These are phyloP conservation scores for Arachnomyces sp. DNA, from an alignment of 2,329 filamentous ascomycete species.

Conservation along the genomic window DNA sequence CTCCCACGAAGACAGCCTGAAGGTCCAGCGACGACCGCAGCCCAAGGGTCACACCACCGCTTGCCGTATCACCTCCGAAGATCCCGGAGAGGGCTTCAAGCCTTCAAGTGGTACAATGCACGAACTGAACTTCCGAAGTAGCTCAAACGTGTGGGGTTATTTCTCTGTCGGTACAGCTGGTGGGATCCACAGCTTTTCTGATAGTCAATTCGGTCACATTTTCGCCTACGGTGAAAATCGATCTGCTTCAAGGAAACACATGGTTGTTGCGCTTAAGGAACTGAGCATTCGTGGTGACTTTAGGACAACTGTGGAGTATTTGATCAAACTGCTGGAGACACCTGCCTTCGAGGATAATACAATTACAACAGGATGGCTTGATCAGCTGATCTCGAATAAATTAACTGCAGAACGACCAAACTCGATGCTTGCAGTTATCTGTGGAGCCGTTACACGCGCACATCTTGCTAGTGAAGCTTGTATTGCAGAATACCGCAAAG, in stretches of 20 bases:
- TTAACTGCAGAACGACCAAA: conserved; percentile 94
- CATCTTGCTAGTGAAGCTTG: conserved; percentile 89
- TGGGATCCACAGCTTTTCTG: conserved; percentile 98
- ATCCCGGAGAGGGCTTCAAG: conserved; percentile 98
- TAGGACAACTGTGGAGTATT: conserved; percentile 94
- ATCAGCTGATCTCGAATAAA: conserved; percentile 97
- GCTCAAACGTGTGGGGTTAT: conserved; percentile 99
- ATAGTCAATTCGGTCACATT: conserved; percentile 98
- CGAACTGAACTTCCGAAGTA: conserved; percentile 97
- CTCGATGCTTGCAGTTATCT: conserved; percentile 85
- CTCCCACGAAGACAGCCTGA: conserved; percentile 71
- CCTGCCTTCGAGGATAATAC: conserved; percentile 98
- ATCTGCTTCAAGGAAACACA: conserved; percentile 93
- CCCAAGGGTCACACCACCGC: conserved; percentile 97
- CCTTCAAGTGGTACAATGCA: conserved; percentile 98
- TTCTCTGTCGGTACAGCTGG: conserved; percentile 96
- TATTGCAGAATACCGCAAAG: conserved; percentile 76
- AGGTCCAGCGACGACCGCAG: conserved; percentile 79
- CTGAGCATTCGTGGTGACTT: conserved; percentile 99
- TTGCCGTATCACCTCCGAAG: conserved; percentile 97
- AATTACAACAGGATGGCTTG: conserved; percentile 97
- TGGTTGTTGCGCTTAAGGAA: conserved; percentile 98
- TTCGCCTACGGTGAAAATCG: conserved; percentile 98
- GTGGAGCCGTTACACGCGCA: conserved; percentile 89
- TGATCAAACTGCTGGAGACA: conserved; percentile 97